Evolutionary conservation across 257 asterid species (phyloP).

Genomic region (Capsicum rhomboideum): DNA sequence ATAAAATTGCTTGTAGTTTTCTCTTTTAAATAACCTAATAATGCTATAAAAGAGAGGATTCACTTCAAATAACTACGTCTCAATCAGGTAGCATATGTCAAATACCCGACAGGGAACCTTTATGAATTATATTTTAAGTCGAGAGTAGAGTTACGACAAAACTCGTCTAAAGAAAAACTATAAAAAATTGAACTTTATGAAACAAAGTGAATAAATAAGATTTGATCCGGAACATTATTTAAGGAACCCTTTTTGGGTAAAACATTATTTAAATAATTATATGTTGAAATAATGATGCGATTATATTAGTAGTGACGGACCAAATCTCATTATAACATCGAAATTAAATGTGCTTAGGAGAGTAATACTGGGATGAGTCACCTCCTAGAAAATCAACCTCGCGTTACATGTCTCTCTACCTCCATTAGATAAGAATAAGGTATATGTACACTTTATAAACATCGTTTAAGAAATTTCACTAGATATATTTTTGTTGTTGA

Average conservation of each 20-base stretch:
- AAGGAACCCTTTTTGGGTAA: background rate
- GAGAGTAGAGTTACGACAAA: background rate
- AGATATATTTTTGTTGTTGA: background rate
- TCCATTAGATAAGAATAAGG: background rate
- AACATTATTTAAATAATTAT: background rate
- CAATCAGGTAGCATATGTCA: background rate
- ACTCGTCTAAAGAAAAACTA: background rate
- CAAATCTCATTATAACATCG: background rate
- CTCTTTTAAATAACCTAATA: background rate
- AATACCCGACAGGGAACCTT: background rate
- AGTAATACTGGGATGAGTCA: background rate
- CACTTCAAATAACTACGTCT: background rate
- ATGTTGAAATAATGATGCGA: background rate
- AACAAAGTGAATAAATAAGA: background rate
- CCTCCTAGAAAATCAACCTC: background rate
- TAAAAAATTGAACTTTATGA: background rate
- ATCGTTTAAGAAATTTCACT: background rate
- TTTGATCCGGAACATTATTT: background rate
- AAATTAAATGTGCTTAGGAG: background rate
- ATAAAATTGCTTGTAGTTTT: background rate
- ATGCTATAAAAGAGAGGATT: background rate
- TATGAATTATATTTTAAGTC: background rate
- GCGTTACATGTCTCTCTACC: background rate
- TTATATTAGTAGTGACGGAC: background rate
- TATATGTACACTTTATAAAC: fast-evolving